Evolutionary conservation across 2,329 filamentous ascomycete genomes (phyloP).

Genomic region (Penicillium sp.): DNA sequence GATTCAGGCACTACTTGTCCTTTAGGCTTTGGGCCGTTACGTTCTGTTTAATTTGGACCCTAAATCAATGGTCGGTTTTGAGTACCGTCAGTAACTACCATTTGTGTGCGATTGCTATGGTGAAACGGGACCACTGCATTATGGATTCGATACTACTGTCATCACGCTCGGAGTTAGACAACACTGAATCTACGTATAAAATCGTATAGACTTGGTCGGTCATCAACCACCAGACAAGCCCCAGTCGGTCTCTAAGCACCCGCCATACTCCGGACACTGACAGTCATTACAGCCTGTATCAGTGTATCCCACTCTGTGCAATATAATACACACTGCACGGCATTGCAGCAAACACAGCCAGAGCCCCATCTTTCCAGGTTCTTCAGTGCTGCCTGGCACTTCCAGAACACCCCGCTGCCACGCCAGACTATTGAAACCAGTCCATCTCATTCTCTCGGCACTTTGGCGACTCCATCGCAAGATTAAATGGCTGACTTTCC

Average conservation of each 20-base stretch:
- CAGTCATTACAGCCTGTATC: neutral
- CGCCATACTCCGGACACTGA: neutral
- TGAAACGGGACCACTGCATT: too few species aligned
- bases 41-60: neutral
- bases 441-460: constrained; percentile 13
- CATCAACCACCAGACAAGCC: neutral
- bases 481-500: constrained; percentile 10
- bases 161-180: neutral
- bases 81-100: neutral
- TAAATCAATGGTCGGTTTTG: neutral
- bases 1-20: neutral
- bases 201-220: neutral
- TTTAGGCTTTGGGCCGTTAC: neutral
- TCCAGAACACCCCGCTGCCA: constrained; percentile 2
- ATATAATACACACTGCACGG: neutral
- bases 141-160: neutral
- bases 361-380: constrained; percentile 7
- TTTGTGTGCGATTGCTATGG: neutral
- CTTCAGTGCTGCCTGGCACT: constrained; percentile 20
- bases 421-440: constrained; percentile 8
- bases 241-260: neutral
- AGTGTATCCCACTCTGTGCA: neutral
- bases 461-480: constrained; percentile 8
- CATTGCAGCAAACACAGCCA: constrained; percentile 14
- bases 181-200: neutral